These are phyloP conservation scores for Phycomyces blakesleeanus DNA, from an alignment of 192 early-diverging fungal species.

Conservation along the genomic window DNA sequence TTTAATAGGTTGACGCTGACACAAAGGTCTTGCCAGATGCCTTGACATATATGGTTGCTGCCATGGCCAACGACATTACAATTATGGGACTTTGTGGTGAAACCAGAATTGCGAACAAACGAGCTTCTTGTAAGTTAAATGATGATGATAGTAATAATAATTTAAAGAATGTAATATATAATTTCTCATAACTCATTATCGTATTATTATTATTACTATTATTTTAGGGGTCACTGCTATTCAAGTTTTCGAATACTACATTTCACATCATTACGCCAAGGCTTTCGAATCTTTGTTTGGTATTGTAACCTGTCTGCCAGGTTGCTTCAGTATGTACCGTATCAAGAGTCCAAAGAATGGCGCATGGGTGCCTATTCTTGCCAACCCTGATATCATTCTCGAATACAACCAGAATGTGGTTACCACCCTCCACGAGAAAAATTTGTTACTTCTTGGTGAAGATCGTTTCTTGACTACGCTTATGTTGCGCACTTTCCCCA, in stretches of 20 bases:
- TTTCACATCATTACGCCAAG: constrained; percentile 92
- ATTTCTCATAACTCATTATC: no score
- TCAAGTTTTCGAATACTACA: constrained; percentile 98
- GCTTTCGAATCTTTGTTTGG: constrained; percentile 95
- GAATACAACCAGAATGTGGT: constrained; percentile 79
- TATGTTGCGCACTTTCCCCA: constrained; percentile 83
- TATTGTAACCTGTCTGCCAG: constrained; percentile 95
- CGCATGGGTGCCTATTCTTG: constrained; percentile 77
- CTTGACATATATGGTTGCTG: constrained; percentile 81
- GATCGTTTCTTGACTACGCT: constrained; percentile 85
- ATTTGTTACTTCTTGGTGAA: constrained; percentile 79
- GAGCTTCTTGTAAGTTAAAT: constrained; percentile 79
- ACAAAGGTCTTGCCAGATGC: constrained; percentile 77
- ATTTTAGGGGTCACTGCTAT: constrained; percentile 73
- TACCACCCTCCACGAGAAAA: constrained; percentile 80
- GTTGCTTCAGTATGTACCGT: constrained; percentile 98
- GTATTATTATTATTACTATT: background rate
- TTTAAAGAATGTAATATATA: no score
- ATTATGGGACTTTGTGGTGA: constrained; percentile 99
- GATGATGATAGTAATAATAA: no score
- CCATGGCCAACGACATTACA: constrained; percentile 84
- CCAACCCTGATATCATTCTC: constrained; percentile 83
- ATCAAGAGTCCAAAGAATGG: constrained; percentile 81
- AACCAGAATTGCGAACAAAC: constrained; percentile 94
- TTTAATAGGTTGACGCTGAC: constrained; percentile 75